Evolutionary conservation across 108 stramenopile genomes (phyloP).

Genomic region (Stephanodiscus triporus): DNA sequence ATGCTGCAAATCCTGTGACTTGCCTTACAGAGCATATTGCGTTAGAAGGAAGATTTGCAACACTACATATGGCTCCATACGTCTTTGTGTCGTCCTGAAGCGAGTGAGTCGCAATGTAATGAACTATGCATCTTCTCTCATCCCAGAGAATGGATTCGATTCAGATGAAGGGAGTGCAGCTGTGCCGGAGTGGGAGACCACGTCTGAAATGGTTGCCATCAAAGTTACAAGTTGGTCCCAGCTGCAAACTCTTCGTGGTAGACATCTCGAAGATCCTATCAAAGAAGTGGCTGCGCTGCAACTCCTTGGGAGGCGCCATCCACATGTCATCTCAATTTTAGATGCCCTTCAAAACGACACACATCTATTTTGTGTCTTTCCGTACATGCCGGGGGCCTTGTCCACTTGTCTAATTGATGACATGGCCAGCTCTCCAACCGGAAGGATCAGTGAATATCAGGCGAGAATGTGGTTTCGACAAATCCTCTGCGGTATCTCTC

Average conservation of each 20-base stretch:
- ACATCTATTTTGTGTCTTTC: constrained; percentile 54
- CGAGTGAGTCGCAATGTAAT: constrained; percentile 1
- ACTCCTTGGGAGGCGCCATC: constrained; percentile 49
- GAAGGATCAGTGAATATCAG: constrained; percentile 24
- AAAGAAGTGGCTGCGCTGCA: constrained; percentile 66
- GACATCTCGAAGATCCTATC: constrained; percentile 58
- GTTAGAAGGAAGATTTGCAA: constrained; percentile 40
- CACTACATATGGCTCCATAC: constrained; percentile 37
- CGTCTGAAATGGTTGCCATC: constrained; percentile 45
- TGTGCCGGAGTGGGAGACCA: constrained; percentile 40
- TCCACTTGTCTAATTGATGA: constrained; percentile 33
- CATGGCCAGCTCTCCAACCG: constrained; percentile 23
- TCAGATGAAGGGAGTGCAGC: neutral
- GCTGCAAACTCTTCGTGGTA: constrained; percentile 27
- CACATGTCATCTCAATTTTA: constrained; percentile 32
- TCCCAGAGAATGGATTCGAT: constrained; percentile 3
- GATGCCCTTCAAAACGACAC: constrained; percentile 57
- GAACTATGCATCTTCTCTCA: neutral
- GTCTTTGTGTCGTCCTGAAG: constrained; percentile 40
- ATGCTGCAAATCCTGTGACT: constrained; percentile 20
- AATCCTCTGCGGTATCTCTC: constrained; percentile 50
- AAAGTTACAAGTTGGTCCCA: constrained; percentile 43
- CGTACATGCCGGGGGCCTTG: constrained; percentile 56
- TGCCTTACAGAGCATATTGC: constrained; percentile 41
- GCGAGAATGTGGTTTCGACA: constrained; percentile 53